phyloP scores from a whole-genome alignment of 176 grass and related monocot genomes.

The Musa troglodytarum region DNA sequence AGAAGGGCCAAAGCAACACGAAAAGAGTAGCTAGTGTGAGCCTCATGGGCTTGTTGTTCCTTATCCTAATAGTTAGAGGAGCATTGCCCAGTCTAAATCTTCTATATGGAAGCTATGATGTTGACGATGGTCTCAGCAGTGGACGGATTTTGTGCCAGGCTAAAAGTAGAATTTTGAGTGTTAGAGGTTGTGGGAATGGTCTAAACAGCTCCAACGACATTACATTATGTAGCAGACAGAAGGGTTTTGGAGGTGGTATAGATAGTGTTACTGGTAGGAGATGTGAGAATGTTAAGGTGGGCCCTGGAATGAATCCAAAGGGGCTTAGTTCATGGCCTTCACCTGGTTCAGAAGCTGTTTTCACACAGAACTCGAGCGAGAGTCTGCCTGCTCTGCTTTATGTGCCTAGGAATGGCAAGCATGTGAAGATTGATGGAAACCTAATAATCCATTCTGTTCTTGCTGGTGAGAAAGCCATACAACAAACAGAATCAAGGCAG shows the following conservation, averaged over 20 bases:
- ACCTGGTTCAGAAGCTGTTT: constrained; percentile 13
- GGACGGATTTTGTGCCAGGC: constrained; percentile 34
- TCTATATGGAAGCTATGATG: constrained; percentile 34
- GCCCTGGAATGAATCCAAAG: background rate
- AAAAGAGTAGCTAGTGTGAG: constrained; percentile 89
- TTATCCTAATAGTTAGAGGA: constrained; percentile 43
- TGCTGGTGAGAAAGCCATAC: constrained; percentile 71
- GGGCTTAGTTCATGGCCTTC: background rate
- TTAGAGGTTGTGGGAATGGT: constrained; percentile 32
- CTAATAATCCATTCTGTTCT: constrained; percentile 96
- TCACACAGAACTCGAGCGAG: constrained; percentile 54
- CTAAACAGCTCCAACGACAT: constrained; percentile 34
- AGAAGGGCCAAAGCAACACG: constrained; percentile 57
- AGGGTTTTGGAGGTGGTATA: background rate
- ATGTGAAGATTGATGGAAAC: constrained; percentile 96
- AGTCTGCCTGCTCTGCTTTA: constrained; percentile 83
- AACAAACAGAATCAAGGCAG: constrained; percentile 31
- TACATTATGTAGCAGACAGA: constrained; percentile 21
- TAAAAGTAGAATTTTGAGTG: constrained; percentile 45
- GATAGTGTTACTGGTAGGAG: constrained; percentile 6
- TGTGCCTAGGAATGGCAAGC: constrained; percentile 97
- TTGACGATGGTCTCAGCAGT: constrained; percentile 9
- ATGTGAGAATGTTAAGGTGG: constrained; percentile 8
- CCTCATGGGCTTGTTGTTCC: constrained; percentile 64
- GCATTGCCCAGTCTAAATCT: constrained; percentile 49